Evolutionary conservation across 495 filamentous ascomycete genomes (phyloP).

Genomic region (Copromyces sp.): DNA sequence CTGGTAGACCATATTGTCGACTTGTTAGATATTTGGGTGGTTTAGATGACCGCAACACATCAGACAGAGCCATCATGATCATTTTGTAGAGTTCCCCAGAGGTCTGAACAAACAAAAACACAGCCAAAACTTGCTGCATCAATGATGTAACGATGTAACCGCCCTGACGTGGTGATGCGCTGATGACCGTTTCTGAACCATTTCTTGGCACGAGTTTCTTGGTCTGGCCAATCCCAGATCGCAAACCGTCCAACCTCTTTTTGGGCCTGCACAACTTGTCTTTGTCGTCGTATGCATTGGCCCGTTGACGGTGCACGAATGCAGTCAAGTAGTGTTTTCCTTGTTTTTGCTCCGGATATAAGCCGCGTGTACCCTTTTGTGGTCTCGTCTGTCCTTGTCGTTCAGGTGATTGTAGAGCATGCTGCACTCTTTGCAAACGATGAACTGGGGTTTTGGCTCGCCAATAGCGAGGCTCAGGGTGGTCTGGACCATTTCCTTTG

Average conservation of each 20-base stretch:
- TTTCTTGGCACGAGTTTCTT: neutral
- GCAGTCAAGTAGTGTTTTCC: neutral
- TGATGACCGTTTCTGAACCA: neutral
- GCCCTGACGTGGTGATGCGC: neutral
- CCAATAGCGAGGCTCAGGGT: constrained; percentile 30
- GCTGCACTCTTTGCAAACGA: constrained; percentile 34
- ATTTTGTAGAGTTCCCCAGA: neutral
- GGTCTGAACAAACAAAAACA: neutral
- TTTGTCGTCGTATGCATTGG: too few species aligned
- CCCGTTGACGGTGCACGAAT: neutral
- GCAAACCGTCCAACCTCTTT: neutral
- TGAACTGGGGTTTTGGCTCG: constrained; percentile 25
- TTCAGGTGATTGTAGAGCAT: constrained; percentile 39
- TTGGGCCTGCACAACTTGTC: neutral
- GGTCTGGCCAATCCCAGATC: neutral
- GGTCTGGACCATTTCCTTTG: constrained; percentile 30
- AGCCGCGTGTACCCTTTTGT: constrained; percentile 29
- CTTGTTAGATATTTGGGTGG: neutral
- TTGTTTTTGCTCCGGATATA: constrained; percentile 6
- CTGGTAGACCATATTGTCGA: constrained; percentile 32
- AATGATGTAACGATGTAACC: neutral
- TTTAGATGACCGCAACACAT: neutral
- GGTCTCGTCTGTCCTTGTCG: constrained; percentile 33
- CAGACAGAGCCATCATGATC: neutral
- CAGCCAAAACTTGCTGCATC: neutral